Evolutionary conservation across 2,329 filamentous ascomycete genomes (phyloP), one percentile per base, ranked within the genome.

Genomic region (Passalora sequoiae): DNA sequence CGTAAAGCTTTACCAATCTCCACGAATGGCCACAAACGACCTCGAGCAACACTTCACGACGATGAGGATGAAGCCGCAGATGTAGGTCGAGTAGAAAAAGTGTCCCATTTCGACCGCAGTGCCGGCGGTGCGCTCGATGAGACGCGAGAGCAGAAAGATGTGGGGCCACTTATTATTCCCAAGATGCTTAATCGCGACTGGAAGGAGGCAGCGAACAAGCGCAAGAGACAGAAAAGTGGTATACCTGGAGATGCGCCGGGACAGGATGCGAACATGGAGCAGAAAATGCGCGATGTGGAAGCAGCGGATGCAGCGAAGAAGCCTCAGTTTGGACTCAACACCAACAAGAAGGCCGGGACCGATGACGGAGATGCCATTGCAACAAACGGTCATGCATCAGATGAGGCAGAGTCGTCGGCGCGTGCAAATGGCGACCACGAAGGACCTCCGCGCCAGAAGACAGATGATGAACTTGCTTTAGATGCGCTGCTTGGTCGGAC

Each of bases 141-240:
- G 44, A 63, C 35, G 20, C 59, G 56, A 15, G 47, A 55, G 33
- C 58, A 60, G 44, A 54, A 60, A 25, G 62, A 68, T 31, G 46
- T 63, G 55, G 71, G 55, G 19, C 69, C 70, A 6, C 68, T 79
- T 32, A 68, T 85, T 13, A 86, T 87, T 51, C 67, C 71, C 21
- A 67, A 67, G 28, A 70, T 76, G 55, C 66, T 69, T 50, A 85
- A 84, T 63, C 70, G 74, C 40, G 77, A 84, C 66, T 83, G 80
- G 80, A 71, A 74, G 55, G 70, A 73, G 45, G 76, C 80, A 44
- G 66, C 58, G 35, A 55, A 68, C 44, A 56, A 61, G 49, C 70
- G 69, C 50, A 72, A 71, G 48, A 67, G 67, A 44, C 67, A 74
- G 52, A 80, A 71, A 62, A 81, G 77, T 60, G 61, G 76, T 10